Percentiles rank a stretch among this genome's conserved stretches.
phyloP scores from a whole-genome alignment of 164 flowering plant species.

The Brasenia schreberi region DNA sequence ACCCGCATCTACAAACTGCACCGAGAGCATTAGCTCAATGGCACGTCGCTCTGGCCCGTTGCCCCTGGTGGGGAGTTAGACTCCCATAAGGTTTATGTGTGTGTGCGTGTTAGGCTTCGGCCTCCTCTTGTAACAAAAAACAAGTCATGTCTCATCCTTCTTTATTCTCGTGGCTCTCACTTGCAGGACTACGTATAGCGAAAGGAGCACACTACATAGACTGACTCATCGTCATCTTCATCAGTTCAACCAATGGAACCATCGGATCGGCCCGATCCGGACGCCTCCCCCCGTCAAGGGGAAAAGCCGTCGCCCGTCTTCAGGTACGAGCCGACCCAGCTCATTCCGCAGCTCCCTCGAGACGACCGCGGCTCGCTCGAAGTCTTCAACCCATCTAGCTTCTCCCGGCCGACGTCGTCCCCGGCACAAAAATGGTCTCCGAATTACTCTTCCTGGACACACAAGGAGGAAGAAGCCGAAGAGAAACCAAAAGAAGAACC shows the following conservation, averaged over 20 bases:
- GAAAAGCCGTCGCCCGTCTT: not conserved
- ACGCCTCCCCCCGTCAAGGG: not conserved
- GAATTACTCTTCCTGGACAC: not conserved
- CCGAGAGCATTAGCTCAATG: no score
- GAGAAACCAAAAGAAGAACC: conserved; percentile 4
- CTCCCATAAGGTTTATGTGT: no score
- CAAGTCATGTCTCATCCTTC: not conserved
- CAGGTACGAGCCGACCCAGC: conserved; percentile 6
- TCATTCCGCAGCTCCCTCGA: conserved; percentile 26
- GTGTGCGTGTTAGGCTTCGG: no score
- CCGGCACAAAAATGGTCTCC: not conserved
- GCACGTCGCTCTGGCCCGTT: no score
- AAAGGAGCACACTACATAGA: not conserved
- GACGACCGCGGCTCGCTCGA: conserved; percentile 63
- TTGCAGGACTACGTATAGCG: not conserved
- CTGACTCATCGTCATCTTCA: not conserved
- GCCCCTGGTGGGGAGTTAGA: no score
- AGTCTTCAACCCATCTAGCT: conserved; percentile 54
- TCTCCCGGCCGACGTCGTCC: conserved; percentile 14
- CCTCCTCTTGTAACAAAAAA: no score
- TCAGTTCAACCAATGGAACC: conserved; percentile 15
- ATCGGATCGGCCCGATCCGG: conserved; percentile 7
- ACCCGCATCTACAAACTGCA: no score
- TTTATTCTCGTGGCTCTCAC: not conserved
- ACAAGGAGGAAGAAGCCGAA: conserved; percentile 3